Conservation (phyloP, 169 alveolate species). For the Plasmodium berghei region DNA sequence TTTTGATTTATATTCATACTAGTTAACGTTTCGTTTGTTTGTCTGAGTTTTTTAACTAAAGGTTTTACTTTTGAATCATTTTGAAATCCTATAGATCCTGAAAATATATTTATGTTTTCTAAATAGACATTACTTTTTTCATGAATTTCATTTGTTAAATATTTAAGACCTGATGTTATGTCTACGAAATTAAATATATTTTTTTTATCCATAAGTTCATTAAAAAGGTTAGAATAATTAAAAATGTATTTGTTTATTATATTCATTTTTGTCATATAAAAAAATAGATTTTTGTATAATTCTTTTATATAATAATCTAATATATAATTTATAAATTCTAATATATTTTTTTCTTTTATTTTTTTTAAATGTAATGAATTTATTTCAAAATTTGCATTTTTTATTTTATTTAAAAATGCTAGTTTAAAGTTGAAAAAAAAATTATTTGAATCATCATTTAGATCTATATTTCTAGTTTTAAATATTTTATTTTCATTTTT, state of each 20-base stretch:
- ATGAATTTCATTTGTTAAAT: neutral
- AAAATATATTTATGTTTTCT: too few relatives aligned
- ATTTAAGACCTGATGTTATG: neutral
- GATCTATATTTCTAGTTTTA: neutral
- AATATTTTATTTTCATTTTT: neutral
- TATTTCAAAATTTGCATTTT: constrained; percentile 26
- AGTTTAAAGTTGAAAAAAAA: neutral
- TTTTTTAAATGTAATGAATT: constrained; percentile 7
- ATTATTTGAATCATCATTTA: neutral
- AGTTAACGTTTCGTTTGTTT: neutral
- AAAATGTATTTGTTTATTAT: constrained; percentile 29
- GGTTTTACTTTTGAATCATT: too few relatives aligned
- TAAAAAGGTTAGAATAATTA: constrained; percentile 45
- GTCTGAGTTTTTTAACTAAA: neutral
- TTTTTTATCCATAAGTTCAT: constrained; percentile 24
- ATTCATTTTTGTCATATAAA: constrained; percentile 39
- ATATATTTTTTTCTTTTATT: constrained; percentile 16
- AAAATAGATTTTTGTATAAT: constrained; percentile 35
- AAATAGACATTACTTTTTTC: neutral
- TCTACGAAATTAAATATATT: neutral
- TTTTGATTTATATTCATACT: neutral
- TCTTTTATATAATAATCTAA: constrained; percentile 48
- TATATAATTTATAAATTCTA: constrained; percentile 8
- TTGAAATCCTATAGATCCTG: too few relatives aligned
- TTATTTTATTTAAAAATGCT: constrained; percentile 9